A percentile compares a stretch with the other conserved stretches of the same genome.
phyloP scores from a whole-genome alignment of 805 yeast species.

The Sugiyamaella floridensis region DNA sequence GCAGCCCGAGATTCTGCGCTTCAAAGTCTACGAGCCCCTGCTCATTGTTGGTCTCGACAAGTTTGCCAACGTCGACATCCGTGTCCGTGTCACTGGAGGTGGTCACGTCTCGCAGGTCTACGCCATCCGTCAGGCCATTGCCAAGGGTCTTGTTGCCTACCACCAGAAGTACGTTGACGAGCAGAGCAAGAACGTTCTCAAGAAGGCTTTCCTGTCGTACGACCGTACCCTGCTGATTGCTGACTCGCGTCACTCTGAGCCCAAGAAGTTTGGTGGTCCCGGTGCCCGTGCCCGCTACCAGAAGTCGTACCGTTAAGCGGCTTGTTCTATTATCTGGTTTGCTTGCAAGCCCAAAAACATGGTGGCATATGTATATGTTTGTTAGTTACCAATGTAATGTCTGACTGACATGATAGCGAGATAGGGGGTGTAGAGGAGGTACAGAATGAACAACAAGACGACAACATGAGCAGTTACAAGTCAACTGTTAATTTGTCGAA shows the following conservation, averaged over 20 bases:
- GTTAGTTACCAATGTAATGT: not conserved
- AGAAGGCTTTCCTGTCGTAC: slow-evolving; percentile 94
- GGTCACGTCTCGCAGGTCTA: slow-evolving; percentile 99
- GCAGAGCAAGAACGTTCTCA: slow-evolving; percentile 98
- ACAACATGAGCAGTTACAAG: too few relatives aligned
- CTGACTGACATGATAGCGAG: not conserved
- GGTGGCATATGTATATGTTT: not conserved
- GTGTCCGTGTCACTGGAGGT: slow-evolving; percentile 99
- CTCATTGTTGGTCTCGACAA: slow-evolving; percentile 97
- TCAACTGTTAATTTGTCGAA: too few relatives aligned
- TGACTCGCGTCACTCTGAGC: slow-evolving; percentile 99
- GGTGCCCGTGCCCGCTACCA: slow-evolving; percentile 99
- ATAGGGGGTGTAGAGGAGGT: too few relatives aligned
- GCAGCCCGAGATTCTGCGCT: slow-evolving; percentile 97
- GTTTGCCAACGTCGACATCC: slow-evolving; percentile 96
- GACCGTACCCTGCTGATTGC: slow-evolving; percentile 99
- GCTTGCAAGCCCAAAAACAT: not conserved
- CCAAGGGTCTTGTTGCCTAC: slow-evolving; percentile 99
- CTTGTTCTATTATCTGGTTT: not conserved
- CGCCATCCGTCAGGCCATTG: slow-evolving; percentile 99
- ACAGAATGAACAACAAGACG: too few relatives aligned
- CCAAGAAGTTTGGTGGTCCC: slow-evolving; percentile 99
- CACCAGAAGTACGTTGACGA: slow-evolving; percentile 99
- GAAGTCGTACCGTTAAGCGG: slow-evolving; percentile 94
- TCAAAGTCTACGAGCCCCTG: slow-evolving; percentile 99